Conservation (phyloP, 805 yeast species). For the Cyberlindnera maclurae region DNA sequence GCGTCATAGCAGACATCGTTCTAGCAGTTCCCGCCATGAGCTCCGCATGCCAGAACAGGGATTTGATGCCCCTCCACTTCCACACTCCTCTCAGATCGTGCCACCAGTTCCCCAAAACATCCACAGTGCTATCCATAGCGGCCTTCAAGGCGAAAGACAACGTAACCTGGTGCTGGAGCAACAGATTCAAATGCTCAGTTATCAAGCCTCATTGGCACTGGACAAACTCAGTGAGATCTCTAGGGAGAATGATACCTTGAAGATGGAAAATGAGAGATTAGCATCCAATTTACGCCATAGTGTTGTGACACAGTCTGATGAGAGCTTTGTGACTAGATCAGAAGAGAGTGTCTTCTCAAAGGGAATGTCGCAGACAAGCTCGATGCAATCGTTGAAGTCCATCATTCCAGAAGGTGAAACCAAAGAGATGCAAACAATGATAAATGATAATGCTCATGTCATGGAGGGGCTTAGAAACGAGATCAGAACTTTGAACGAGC, state of each 20-base stretch:
- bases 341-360: neutral
- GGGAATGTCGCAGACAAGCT: conserved; percentile 16
- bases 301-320: neutral
- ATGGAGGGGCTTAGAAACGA: conserved; percentile 1
- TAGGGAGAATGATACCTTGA: conserved; percentile 16
- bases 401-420: neutral
- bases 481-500: conserved; percentile 1
- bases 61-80: too few species aligned
- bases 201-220: conserved; percentile 22
- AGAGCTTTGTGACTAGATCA: neutral
- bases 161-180: conserved; percentile 23
- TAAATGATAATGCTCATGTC: neutral
- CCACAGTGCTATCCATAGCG: neutral
- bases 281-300: conserved; percentile 4
- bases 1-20: too few species aligned
- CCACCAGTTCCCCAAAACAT: too few species aligned
- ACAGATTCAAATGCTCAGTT: conserved; percentile 20
- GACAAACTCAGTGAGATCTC: conserved; percentile 19
- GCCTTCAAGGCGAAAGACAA: conserved; percentile 19
- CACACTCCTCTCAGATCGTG: too few species aligned
- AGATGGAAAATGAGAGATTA: conserved; percentile 13
- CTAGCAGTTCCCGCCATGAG: too few species aligned
- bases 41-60: too few species aligned
- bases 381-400: conserved; percentile 14
- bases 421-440: neutral